Evolutionary conservation across 208 protist species (phyloP), one percentile per base, ranked within the genome.

Genomic region (Angomonas deanei): DNA sequence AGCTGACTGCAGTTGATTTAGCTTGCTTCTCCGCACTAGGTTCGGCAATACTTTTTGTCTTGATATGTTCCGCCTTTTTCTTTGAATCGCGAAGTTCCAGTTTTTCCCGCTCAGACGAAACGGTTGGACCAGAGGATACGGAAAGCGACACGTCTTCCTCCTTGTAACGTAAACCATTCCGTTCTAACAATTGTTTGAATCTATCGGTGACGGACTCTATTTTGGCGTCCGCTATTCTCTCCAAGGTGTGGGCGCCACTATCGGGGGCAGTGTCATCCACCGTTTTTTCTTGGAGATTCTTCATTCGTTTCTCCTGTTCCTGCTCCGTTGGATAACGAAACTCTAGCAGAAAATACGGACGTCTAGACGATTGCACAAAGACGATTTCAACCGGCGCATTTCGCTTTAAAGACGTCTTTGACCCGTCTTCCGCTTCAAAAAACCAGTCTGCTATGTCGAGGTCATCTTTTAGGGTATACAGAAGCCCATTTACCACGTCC

Each of bases 321-420:
- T 80, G 68, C 3, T 24, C 10, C 1, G 74, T 78, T 0, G 78
- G 82, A 49, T 78, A 76, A 36, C 82, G 74, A 60, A 69, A 92
- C 66, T 94, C 84, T 19, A 94, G 52, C 55, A 94, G 72, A 61
- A 92, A 94, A 61, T 84, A 94, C 15, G 88, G 88, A 52, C 82
- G 87, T 13, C 80, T 54, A 24, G 88, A 94, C 3, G 34, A 78
- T 28, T 75, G 67, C 33, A 91, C 74, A 61, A 79, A 80, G 13
- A 92, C 72, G 24, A 84, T 74, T 67, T 94, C 84, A 21, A 94
- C 64, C 8, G 88, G 88, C 36, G 81, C 77, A 46, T 84, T 69
- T 0, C 48, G 27, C 17, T 55, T 65, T 56, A 93, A 67, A 15
- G 39, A 52, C 8, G 36, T 24, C 13, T 33, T 19, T 17, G 21